Conservation (phyloP, 352 stramenopile genomes). For the Globisporangium apiculatum region DNA sequence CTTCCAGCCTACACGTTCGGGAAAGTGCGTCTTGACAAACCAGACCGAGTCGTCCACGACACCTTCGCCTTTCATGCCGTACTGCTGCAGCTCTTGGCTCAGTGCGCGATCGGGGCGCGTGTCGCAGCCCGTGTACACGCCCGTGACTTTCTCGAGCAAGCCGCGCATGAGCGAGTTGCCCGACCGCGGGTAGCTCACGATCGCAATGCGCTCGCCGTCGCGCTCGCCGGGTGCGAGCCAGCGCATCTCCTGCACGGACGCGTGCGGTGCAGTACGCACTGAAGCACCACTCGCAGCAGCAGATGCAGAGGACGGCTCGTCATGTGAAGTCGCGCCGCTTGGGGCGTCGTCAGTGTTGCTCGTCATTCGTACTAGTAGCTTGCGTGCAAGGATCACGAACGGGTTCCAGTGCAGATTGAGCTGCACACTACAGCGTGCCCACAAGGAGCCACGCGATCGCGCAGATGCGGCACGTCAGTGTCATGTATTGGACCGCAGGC, state of each 20-base stretch:
- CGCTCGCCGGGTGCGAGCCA: constrained; percentile 67
- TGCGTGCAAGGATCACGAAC: constrained; percentile 40
- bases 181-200: constrained; percentile 96
- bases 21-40: constrained; percentile 98
- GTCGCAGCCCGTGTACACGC: constrained; percentile 95
- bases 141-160: constrained; percentile 92
- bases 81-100: constrained; percentile 83
- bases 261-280: not conserved
- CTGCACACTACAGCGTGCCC: constrained; percentile 19
- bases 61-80: constrained; percentile 90
- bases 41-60: constrained; percentile 92
- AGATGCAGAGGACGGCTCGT: not conserved
- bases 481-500: too few relatives aligned
- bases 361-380: constrained; percentile 24
- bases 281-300: not conserved
- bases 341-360: constrained; percentile 1
- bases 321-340: constrained; percentile 1
- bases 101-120: constrained; percentile 92
- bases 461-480: not conserved
- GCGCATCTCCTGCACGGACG: constrained; percentile 21
- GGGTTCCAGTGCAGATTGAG: constrained; percentile 68
- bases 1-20: constrained; percentile 92
- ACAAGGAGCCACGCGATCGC: not conserved
- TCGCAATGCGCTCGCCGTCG: constrained; percentile 63
- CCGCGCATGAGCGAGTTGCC: constrained; percentile 97